Evolutionary conservation across 495 filamentous ascomycete genomes (phyloP).

Genomic region (Penicillium mononematosum): DNA sequence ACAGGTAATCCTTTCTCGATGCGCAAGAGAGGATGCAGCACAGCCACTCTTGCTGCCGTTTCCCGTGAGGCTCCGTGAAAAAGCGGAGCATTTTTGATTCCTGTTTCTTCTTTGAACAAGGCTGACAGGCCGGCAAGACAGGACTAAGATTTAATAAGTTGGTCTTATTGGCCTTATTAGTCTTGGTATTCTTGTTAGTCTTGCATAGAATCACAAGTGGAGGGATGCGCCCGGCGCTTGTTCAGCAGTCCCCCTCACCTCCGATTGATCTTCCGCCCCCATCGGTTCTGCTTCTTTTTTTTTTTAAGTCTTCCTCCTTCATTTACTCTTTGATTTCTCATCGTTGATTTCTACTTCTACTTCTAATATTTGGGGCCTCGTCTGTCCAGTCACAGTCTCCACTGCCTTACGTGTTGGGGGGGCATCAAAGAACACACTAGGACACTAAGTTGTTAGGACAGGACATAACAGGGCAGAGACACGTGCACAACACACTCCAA

Average conservation of each 20-base stretch:
- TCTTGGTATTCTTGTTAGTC: neutral
- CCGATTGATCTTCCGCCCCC: conserved; percentile 10
- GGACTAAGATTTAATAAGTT: too few species aligned
- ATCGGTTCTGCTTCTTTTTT: neutral
- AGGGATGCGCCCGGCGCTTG: conserved; percentile 15
- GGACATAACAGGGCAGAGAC: neutral
- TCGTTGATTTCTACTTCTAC: too few species aligned
- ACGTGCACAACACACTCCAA: neutral
- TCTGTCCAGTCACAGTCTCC: neutral
- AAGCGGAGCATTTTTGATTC: neutral
- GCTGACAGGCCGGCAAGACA: neutral
- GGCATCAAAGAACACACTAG: neutral
- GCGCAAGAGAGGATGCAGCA: neutral
- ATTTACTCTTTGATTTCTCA: neutral
- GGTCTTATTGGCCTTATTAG: too few species aligned
- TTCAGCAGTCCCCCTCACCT: conserved; percentile 10
- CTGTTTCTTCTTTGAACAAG: conserved; percentile 2
- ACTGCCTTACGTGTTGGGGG: neutral
- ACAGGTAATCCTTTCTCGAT: too few species aligned
- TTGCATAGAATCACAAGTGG: neutral
- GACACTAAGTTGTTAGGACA: too few species aligned
- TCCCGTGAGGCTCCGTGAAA: too few species aligned
- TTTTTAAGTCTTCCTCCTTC: neutral
- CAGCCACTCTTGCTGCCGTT: neutral
- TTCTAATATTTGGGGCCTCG: neutral